Evolutionary conservation across 2,329 filamentous ascomycete genomes (phyloP).

Genomic region (Fusarium oxysporum): DNA sequence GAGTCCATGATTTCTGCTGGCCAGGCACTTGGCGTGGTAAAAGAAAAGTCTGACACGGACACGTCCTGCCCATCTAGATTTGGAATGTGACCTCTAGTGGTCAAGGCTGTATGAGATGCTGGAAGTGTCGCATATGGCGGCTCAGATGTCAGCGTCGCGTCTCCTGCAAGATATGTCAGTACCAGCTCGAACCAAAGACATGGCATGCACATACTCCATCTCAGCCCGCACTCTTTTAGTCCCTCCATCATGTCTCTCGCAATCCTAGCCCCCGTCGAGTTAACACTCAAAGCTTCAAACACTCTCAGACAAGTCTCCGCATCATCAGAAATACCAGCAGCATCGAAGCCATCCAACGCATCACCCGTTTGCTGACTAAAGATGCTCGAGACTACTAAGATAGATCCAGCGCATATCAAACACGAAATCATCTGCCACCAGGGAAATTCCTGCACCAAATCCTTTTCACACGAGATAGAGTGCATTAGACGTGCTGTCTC

Average conservation of each 20-base stretch:
- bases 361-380: not conserved
- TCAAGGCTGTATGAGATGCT: not conserved
- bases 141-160: not conserved
- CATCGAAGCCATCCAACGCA: not conserved
- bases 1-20: not conserved
- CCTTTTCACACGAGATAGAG: not conserved
- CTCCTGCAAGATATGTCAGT: not conserved
- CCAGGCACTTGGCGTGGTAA: not conserved
- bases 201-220: not conserved
- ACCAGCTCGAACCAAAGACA: rapidly evolving
- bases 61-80: not conserved
- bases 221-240: not conserved
- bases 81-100: not conserved
- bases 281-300: not conserved
- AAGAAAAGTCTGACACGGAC: not conserved
- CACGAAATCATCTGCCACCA: constrained; percentile 1
- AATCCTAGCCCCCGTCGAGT: not conserved
- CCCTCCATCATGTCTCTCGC: not conserved
- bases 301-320: not conserved
- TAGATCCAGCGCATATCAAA: not conserved
- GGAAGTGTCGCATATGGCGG: not conserved
- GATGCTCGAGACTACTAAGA: not conserved
- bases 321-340: not conserved
- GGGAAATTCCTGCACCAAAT: not conserved
- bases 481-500: not conserved